Conservation (phyloP, 2,329 filamentous ascomycete genomes). For the Immersiporthe knoxdaviesiana region DNA sequence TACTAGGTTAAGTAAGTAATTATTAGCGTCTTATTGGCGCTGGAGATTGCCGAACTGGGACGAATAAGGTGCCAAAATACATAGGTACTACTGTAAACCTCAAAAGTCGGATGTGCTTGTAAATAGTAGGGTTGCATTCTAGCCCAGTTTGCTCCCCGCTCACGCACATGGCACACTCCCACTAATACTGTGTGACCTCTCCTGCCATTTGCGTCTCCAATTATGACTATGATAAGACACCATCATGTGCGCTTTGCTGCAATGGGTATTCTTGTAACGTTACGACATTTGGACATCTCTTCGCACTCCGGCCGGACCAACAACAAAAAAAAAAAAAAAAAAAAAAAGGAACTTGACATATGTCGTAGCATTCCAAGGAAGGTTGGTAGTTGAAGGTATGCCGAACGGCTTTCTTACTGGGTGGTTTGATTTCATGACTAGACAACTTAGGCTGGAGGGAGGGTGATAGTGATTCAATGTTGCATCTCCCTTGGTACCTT, state of each 20-base stretch:
- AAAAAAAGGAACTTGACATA: not conserved
- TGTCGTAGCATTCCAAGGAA: not conserved
- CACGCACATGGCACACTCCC: conserved; percentile 6
- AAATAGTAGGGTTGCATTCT: conserved; percentile 6
- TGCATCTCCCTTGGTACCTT: conserved; percentile 2
- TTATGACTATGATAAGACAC: conserved; percentile 2
- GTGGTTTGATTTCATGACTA: not conserved
- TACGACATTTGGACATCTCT: not conserved
- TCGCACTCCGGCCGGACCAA: not conserved
- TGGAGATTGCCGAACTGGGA: not conserved
- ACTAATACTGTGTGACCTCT: conserved; percentile 7
- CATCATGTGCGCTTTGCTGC: conserved; percentile 6
- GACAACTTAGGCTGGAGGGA: not conserved
- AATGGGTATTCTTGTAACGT: conserved; percentile 4
- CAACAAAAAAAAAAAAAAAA: not conserved
- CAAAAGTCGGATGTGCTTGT: not conserved
- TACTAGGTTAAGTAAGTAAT: not conserved
- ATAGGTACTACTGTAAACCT: not conserved
- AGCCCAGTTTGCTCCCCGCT: not conserved
- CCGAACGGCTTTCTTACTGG: too few relatives aligned
- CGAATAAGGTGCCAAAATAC: conserved; percentile 9
- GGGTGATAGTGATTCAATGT: not conserved
- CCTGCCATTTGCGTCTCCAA: conserved; percentile 3
- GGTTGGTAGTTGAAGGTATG: not conserved
- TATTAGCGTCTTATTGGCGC: not conserved